Evolutionary conservation across 331 rosid species (phyloP), one percentile per base, ranked within the genome.

Genomic region (Acacia pycnantha): DNA sequence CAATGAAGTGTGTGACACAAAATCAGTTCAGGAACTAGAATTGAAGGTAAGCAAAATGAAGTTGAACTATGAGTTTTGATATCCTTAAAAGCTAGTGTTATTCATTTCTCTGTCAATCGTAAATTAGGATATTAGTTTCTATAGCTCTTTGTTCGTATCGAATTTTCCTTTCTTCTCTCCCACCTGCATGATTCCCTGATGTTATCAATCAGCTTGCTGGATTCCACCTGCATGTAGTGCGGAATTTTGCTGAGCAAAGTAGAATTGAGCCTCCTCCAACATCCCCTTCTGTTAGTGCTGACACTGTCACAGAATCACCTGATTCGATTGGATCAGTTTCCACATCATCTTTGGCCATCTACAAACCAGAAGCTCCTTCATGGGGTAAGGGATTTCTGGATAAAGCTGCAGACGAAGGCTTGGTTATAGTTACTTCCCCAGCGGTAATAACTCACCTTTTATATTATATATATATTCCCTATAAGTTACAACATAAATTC

Each of bases 391-490:
- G 84, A 69, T 83, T 91, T 79, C 65, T 95, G 58, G 89, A 93
- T 81, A 93, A 77, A 73, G 97, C 98, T 56, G 91, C 91, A 11
- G 98, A 93, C 81, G 97, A 88, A 73, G 99, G 99, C 79, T 82
- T 95, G 85, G 93, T 88, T 41, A 81, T 95, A 85, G 87, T 95
- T 85, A 71, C 8, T 29, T 93, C 97, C 85, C 98, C 98, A 44
- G 85, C 35, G 90, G 99, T 95, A 86, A 85, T 85, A 54, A 40
- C 73, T 68, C 21, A 70, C 41, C 68, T 22, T 80, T 44, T 33
- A 65, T 51, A 31, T 13, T 24, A 69, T 37, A 35, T 73, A 62
- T 73, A 62, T 62, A 64, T 73, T 67, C 78, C 31, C 21, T 76
- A 31, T 46, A 71, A 22, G 26, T 41, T 76, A 26, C 59, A 74